A percentile compares a stretch with the other conserved stretches of the same genome.
These are phyloP conservation scores for Zasmidium citrigriseum DNA, from an alignment of 2,329 filamentous ascomycete genomes.

Conservation along the genomic window DNA sequence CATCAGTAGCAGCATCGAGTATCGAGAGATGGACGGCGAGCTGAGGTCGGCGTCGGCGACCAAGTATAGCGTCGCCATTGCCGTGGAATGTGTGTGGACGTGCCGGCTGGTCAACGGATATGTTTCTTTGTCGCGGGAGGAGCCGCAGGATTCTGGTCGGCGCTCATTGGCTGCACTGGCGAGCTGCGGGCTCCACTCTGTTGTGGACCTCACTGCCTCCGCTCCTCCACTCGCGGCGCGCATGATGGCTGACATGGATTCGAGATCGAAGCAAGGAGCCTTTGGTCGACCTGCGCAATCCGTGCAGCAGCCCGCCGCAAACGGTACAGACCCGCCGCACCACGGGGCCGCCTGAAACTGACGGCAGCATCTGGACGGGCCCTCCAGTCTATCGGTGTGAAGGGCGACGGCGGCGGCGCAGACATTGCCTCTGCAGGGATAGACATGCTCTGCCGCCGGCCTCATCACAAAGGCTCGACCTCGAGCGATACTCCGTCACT, in stretches of 20 bases:
- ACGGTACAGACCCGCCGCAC: constrained; percentile 11
- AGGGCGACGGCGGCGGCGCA: constrained; percentile 16
- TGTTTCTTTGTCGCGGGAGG: constrained; percentile 6
- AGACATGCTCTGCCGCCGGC: neutral
- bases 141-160: neutral
- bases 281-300: constrained; percentile 21
- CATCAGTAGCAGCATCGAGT: constrained; percentile 8
- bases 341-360: constrained; percentile 19
- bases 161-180: constrained; percentile 12
- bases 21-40: neutral
- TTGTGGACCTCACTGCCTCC: neutral
- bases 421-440: constrained; percentile 10
- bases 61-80: constrained; percentile 19
- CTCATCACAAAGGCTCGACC: neutral
- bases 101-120: constrained; percentile 6
- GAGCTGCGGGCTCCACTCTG: neutral
- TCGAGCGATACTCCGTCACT: neutral
- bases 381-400: constrained; percentile 15
- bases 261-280: constrained; percentile 30
- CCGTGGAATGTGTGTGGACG: constrained; percentile 21
- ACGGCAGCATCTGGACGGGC: constrained; percentile 8
- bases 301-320: constrained; percentile 17
- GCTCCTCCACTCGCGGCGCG: constrained; percentile 16
- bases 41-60: constrained; percentile 1
- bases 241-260: constrained; percentile 31